Conservation (phyloP, 2,329 filamentous ascomycete genomes). For the Arthroderma sp. region DNA sequence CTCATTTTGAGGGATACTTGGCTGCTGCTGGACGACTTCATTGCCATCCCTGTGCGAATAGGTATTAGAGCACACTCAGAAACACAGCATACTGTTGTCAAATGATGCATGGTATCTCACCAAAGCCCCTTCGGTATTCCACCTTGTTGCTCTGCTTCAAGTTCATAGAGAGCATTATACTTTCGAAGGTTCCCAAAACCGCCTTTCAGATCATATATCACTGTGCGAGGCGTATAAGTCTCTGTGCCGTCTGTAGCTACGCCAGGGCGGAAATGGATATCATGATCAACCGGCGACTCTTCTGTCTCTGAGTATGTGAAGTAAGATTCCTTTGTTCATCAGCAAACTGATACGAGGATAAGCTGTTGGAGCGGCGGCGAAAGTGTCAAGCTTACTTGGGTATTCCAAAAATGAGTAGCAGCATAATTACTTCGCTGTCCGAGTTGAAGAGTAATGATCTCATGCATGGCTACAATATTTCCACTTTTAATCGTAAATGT, state of each 20-base stretch:
- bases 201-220: conserved; percentile 92
- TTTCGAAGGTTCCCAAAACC: conserved; percentile 80
- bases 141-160: conserved; percentile 23
- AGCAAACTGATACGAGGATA: not conserved
- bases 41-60: conserved; percentile 45
- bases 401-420: conserved; percentile 95
- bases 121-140: conserved; percentile 30
- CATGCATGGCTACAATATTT: conserved; percentile 53
- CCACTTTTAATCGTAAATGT: too few relatives aligned
- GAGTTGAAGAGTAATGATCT: conserved; percentile 87
- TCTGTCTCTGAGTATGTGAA: conserved; percentile 69
- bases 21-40: conserved; percentile 54
- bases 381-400: conserved; percentile 46
- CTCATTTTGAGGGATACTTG: conserved; percentile 53
- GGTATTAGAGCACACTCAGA: not conserved
- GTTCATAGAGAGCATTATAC: conserved; percentile 76
- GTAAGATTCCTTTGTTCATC: conserved; percentile 65
- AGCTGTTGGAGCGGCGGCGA: too few relatives aligned
- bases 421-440: conserved; percentile 88
- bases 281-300: conserved; percentile 59
- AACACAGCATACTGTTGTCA: not conserved
- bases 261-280: conserved; percentile 78
- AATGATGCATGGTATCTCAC: conserved; percentile 17
- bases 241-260: conserved; percentile 71
- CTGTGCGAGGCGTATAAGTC: conserved; percentile 78